Evolutionary conservation across 2,329 filamentous ascomycete species (phyloP).

Genomic region (Sporothrix humicola): DNA sequence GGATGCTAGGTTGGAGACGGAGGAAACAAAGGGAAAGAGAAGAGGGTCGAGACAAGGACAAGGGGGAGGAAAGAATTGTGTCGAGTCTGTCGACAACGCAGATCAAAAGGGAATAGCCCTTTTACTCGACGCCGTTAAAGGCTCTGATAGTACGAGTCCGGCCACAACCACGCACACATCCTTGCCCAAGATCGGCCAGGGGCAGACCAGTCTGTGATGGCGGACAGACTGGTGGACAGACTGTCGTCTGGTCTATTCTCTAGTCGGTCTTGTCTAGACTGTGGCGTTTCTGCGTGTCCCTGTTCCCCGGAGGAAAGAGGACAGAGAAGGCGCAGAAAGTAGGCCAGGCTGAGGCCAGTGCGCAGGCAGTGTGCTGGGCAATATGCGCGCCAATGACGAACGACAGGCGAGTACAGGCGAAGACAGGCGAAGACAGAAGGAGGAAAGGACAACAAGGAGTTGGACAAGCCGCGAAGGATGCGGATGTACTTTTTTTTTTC

Average conservation of each 20-base stretch:
- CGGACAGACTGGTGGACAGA: no score
- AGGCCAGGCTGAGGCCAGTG: no score
- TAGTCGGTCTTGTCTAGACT: no score
- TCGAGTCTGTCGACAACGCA: background rate
- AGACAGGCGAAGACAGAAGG: no score
- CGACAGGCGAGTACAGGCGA: background rate
- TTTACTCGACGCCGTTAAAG: background rate
- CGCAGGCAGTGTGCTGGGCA: background rate
- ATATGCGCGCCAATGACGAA: constrained; percentile 7
- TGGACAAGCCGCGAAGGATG: background rate
- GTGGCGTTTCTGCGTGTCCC: background rate
- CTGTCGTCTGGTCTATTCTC: background rate
- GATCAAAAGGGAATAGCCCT: background rate
- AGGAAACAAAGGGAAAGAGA: background rate
- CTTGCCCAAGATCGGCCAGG: constrained; percentile 12
- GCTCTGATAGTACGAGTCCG: background rate
- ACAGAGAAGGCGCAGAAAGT: background rate
- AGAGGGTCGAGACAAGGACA: background rate
- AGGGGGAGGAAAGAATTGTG: background rate
- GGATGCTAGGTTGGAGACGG: background rate
- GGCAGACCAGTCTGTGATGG: background rate
- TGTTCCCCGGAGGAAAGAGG: background rate
- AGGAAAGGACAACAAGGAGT: no score
- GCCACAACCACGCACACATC: background rate
- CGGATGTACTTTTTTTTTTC: background rate